Evolutionary conservation across 345 rosid genomes (phyloP).

Genomic region (Acer saccharum): DNA sequence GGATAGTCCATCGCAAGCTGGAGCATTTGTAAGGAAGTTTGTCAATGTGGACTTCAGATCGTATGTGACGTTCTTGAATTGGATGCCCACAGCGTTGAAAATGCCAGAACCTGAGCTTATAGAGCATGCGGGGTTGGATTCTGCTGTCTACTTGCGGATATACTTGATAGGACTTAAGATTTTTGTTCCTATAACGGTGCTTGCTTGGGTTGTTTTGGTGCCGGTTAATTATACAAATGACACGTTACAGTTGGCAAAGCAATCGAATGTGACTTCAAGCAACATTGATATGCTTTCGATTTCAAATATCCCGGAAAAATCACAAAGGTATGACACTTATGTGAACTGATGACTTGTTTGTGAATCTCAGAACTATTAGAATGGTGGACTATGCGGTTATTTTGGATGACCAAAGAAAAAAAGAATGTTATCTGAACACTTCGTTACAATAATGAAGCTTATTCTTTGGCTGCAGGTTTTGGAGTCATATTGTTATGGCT

Average conservation of each 20-base stretch:
- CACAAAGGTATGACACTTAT: slow-evolving; percentile 53
- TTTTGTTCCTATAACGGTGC: slow-evolving; percentile 70
- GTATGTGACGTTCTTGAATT: slow-evolving; percentile 73
- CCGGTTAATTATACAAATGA: slow-evolving; percentile 76
- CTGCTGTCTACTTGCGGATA: slow-evolving; percentile 88
- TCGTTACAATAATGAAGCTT: background rate
- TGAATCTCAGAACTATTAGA: background rate
- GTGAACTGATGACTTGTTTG: background rate
- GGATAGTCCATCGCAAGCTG: slow-evolving; percentile 60
- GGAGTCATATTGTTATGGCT: slow-evolving; percentile 81
- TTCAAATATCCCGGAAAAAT: slow-evolving; percentile 68
- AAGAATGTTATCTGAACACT: background rate
- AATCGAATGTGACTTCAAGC: slow-evolving; percentile 66
- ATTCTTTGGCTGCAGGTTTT: slow-evolving; percentile 52
- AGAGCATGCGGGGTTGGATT: slow-evolving; percentile 97
- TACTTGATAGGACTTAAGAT: slow-evolving; percentile 94
- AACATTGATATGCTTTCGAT: slow-evolving; percentile 89
- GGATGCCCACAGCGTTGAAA: slow-evolving; percentile 92
- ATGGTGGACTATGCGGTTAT: background rate
- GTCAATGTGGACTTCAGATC: slow-evolving; percentile 73
- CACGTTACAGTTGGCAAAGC: slow-evolving; percentile 39
- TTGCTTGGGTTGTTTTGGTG: slow-evolving; percentile 79
- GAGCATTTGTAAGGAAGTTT: slow-evolving; percentile 57
- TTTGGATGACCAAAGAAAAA: background rate
- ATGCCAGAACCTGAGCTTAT: slow-evolving; percentile 97